A percentile compares a stretch with the other conserved stretches of the same genome.
These are phyloP conservation scores for Jamesozyma rosinii DNA, from an alignment of 805 yeast species.

Conservation along the genomic window DNA sequence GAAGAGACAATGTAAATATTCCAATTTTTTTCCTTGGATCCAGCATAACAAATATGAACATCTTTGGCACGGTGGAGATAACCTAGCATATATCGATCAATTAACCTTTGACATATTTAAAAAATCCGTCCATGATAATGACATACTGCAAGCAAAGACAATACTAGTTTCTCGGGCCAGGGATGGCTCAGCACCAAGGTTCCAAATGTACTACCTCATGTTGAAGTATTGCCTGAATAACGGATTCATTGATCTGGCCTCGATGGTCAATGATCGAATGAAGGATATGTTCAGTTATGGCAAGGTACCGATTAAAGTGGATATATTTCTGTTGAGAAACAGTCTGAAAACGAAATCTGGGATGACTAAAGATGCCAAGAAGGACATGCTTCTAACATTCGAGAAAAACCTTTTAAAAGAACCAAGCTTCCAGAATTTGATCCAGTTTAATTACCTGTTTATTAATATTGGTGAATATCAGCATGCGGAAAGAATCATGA, in stretches of 20 bases:
- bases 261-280: conserved; percentile 13
- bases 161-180: conserved; percentile 14
- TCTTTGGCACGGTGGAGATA: background rate
- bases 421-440: conserved; percentile 17
- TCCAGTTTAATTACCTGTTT: conserved; percentile 17
- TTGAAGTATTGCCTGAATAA: conserved; percentile 13
- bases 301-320: conserved; percentile 15
- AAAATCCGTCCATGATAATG: conserved; percentile 1
- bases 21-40: conserved; percentile 2
- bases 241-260: conserved; percentile 12
- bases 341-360: background rate
- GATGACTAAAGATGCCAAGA: background rate
- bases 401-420: conserved; percentile 8
- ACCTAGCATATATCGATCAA: conserved; percentile 3
- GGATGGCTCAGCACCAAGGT: conserved; percentile 17
- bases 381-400: conserved; percentile 11
- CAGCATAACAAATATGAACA: background rate
- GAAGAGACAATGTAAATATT: background rate
- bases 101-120: conserved; percentile 10
- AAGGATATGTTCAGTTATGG: conserved; percentile 8
- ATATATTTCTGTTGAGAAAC: conserved; percentile 19
- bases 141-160: conserved; percentile 10
- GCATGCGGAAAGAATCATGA: conserved; percentile 2
- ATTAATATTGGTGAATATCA: conserved; percentile 11
- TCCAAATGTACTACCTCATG: conserved; percentile 15